Percentiles rank a stretch among this genome's conserved stretches.
Evolutionary conservation across 2,329 filamentous ascomycete genomes (phyloP).

Genomic region (Fusarium albosuccineum): DNA sequence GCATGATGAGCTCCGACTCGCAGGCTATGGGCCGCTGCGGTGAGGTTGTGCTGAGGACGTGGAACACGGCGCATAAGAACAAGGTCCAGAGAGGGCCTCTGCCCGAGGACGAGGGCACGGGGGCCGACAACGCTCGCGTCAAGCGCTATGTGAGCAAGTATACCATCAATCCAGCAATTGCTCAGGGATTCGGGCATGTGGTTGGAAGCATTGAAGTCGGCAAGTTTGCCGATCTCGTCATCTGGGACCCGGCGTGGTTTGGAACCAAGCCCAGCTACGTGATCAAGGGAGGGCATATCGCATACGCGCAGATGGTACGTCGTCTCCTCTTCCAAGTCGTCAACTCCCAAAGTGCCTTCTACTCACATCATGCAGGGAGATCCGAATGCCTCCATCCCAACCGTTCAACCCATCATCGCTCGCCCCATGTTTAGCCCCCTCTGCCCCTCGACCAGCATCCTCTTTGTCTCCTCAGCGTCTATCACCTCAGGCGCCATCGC

Average conservation of each 20-base stretch:
- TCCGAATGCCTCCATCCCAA: constrained; percentile 87
- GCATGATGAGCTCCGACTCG: constrained; percentile 96
- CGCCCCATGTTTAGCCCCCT: constrained; percentile 87
- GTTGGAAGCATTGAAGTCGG: constrained; percentile 90
- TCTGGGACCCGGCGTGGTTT: constrained; percentile 90
- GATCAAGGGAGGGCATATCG: constrained; percentile 89
- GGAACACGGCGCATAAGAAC: constrained; percentile 98
- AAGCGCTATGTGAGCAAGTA: constrained; percentile 97
- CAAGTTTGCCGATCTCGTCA: constrained; percentile 88
- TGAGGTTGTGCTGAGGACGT: constrained; percentile 91
- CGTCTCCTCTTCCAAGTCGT: not conserved
- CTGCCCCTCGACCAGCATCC: constrained; percentile 79
- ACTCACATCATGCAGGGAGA: constrained; percentile 69
- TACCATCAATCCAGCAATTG: constrained; percentile 92
- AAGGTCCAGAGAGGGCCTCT: constrained; percentile 85
- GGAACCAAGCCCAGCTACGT: constrained; percentile 86
- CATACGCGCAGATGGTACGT: constrained; percentile 84
- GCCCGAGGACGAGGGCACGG: constrained; percentile 81
- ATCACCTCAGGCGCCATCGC: constrained; percentile 75
- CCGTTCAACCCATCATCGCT: constrained; percentile 85
- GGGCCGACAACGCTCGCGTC: constrained; percentile 90
- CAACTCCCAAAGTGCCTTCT: not conserved
- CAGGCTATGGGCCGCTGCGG: constrained; percentile 98
- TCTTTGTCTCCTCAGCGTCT: constrained; percentile 84
- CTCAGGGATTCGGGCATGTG: constrained; percentile 89